Evolutionary conservation across 768 basidiomycete genomes (phyloP).

Genomic region (Paxillus involutus): DNA sequence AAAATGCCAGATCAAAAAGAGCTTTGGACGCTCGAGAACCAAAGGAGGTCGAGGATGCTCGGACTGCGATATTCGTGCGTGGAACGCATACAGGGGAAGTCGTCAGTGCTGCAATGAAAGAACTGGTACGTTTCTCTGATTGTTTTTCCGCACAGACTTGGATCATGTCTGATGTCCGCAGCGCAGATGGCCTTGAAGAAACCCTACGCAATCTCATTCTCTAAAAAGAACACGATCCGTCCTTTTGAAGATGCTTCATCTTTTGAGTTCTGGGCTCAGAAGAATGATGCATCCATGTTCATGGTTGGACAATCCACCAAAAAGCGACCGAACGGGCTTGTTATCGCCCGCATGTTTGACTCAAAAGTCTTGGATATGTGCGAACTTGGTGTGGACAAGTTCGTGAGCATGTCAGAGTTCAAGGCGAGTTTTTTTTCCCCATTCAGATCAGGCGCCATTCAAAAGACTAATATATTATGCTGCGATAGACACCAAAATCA

Average conservation of each 20-base stretch:
- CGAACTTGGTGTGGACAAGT: conserved; percentile 86
- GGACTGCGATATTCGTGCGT: conserved; percentile 87
- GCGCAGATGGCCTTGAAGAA: conserved; percentile 89
- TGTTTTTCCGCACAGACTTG: neutral
- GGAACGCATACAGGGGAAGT: conserved; percentile 85
- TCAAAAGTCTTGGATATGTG: conserved; percentile 89
- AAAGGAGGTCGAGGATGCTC: conserved; percentile 85
- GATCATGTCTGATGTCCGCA: neutral
- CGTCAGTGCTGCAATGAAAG: conserved; percentile 80
- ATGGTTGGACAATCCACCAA: conserved; percentile 90
- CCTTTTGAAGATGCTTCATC: conserved; percentile 86
- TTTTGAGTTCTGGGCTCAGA: conserved; percentile 88
- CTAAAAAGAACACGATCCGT: conserved; percentile 87
- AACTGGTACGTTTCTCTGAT: conserved; percentile 59
- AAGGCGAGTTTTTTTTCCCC: conserved; percentile 53
- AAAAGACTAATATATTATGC: neutral
- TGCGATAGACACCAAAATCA: conserved; percentile 75
- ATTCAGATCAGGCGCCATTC: neutral
- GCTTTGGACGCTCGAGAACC: conserved; percentile 83
- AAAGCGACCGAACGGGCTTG: conserved; percentile 87
- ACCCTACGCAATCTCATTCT: conserved; percentile 88
- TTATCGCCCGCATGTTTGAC: conserved; percentile 86
- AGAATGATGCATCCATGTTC: conserved; percentile 95
- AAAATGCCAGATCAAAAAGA: conserved; percentile 94
- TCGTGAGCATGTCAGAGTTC: conserved; percentile 76